Conservation (phyloP, 1,139 yeast genomes). For the Blastobotrys niveus region DNA sequence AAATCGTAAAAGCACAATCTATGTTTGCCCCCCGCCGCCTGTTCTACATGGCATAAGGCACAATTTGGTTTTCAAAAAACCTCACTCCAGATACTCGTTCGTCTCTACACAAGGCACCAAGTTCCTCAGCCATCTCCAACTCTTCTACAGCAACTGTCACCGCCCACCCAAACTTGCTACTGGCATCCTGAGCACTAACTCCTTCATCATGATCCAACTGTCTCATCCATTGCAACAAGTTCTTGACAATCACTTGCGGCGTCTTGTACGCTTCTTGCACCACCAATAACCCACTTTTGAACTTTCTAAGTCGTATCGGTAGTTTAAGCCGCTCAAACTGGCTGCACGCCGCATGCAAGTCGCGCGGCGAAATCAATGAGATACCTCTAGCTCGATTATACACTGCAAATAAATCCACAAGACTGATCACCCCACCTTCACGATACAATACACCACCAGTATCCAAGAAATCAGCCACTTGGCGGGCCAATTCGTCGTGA, state of each 20-base stretch:
- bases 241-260: slow-evolving; percentile 32
- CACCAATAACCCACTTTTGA: slow-evolving; percentile 41
- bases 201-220: slow-evolving; percentile 33
- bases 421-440: slow-evolving; percentile 53
- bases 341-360: slow-evolving; percentile 48
- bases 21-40: not conserved
- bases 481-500: slow-evolving; percentile 49
- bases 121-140: slow-evolving; percentile 51
- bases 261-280: slow-evolving; percentile 41
- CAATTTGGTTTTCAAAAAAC: slow-evolving; percentile 32
- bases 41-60: slow-evolving; percentile 11
- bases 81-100: slow-evolving; percentile 55
- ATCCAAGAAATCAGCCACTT: slow-evolving; percentile 50
- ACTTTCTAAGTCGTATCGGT: slow-evolving; percentile 41
- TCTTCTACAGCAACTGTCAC: slow-evolving; percentile 65
- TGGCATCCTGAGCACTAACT: slow-evolving; percentile 41
- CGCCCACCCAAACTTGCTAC: slow-evolving; percentile 62
- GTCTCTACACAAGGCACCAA: slow-evolving; percentile 60
- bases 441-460: slow-evolving; percentile 36
- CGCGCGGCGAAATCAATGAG: slow-evolving; percentile 54
- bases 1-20: not conserved
- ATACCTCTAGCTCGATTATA: slow-evolving; percentile 59
- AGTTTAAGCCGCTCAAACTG: slow-evolving; percentile 44
- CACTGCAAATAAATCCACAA: slow-evolving; percentile 54
- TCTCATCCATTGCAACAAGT: slow-evolving; percentile 34